Evolutionary conservation across 129 eudicot genomes (phyloP).

Genomic region (Ambrosia trifida): DNA sequence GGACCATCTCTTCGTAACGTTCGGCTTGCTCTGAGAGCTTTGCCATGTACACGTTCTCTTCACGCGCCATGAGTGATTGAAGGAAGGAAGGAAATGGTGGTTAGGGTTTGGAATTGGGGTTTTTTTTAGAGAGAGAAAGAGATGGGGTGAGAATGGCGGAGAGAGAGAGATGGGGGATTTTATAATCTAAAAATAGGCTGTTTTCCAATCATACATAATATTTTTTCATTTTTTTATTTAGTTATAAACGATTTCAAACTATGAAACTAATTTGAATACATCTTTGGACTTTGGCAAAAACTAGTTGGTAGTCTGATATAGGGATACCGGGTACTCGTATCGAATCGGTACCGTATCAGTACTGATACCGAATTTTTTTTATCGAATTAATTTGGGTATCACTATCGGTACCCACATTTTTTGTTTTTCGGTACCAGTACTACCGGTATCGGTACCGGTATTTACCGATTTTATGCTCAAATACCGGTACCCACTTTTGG

Average conservation of each 20-base stretch:
- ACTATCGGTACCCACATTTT: no score
- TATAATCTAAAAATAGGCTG: conserved; percentile 15
- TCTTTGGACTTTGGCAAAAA: no score
- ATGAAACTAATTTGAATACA: no score
- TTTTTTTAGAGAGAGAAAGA: conserved; percentile 14
- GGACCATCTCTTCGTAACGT: conserved; percentile 80
- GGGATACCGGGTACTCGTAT: no score
- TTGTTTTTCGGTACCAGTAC: no score
- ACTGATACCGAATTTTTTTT: no score
- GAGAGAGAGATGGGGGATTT: conserved; percentile 31
- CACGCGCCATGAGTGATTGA: conserved; percentile 53
- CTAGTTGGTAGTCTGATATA: no score
- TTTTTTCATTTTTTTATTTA: not conserved
- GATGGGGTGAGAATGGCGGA: conserved; percentile 36
- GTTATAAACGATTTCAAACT: not conserved
- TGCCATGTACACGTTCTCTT: conserved; percentile 66
- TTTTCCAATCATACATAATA: not conserved
- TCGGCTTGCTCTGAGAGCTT: conserved; percentile 82
- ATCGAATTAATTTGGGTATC: no score
- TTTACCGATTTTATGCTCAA: no score
- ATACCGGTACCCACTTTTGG: no score
- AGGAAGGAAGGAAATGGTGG: conserved; percentile 8
- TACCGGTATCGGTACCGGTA: no score
- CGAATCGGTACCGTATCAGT: no score
- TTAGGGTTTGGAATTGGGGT: conserved; percentile 9